Evolutionary conservation across 2,329 filamentous ascomycete species (phyloP).

Genomic region (Epichloe coenophiala): DNA sequence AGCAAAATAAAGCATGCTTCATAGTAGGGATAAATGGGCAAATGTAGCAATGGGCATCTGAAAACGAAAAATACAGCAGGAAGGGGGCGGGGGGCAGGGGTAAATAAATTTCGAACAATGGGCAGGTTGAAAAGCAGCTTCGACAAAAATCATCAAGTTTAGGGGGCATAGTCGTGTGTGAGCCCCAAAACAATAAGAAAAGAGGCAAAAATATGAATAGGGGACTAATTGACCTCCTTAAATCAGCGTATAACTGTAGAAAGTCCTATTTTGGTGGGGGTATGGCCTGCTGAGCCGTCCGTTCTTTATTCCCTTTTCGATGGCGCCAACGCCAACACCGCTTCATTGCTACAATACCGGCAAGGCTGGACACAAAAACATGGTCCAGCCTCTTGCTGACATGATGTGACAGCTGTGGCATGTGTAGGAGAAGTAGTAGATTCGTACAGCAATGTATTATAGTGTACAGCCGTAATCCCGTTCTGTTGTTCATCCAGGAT

Average conservation of each 20-base stretch:
- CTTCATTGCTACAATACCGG: not conserved
- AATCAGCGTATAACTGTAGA: not conserved
- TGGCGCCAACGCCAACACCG: not conserved
- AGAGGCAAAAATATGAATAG: not conserved
- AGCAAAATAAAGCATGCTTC: not conserved
- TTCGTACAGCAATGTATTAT: slow-evolving; percentile 1
- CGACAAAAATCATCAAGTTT: not conserved
- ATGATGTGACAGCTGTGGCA: not conserved
- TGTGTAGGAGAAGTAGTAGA: not conserved
- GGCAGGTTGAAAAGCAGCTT: no score
- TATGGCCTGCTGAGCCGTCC: slow-evolving; percentile 1
- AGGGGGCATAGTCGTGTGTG: not conserved
- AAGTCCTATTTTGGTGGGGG: not conserved
- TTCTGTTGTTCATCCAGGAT: not conserved
- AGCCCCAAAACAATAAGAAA: not conserved
- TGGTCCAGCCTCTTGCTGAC: not conserved
- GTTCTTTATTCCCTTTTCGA: not conserved
- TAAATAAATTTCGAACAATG: no score
- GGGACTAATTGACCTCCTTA: not conserved
- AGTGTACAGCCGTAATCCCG: slow-evolving; percentile 1
- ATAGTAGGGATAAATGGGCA: not conserved
- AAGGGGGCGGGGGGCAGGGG: not conserved
- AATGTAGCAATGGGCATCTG: not conserved
- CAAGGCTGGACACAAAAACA: not conserved
- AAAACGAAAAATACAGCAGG: not conserved